Evolutionary conservation across 140 eudicot species (phyloP), one percentile per base, ranked within the genome.

Genomic region (Anethum foeniculum): DNA sequence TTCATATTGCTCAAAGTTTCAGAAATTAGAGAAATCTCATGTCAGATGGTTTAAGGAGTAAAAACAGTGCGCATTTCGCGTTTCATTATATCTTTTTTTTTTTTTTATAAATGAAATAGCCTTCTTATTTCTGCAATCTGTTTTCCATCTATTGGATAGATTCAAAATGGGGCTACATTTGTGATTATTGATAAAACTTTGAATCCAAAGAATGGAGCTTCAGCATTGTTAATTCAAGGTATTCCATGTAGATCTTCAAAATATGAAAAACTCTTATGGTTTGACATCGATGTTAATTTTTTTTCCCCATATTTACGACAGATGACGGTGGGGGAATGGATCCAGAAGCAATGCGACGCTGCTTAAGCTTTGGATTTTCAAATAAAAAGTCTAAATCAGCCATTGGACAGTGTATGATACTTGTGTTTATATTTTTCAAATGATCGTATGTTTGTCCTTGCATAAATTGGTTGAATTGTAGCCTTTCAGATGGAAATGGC

Each of bases 301-400:
- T 65, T 78, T 44, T 27, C 65, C 43, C 43, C 77, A 44, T 79
- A 51, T 82, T 80, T 18, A 43, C 58, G 74, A 48, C 81, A 94
- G 98, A 94, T 85, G 90, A 92, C 84, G 98, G 98, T 10, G 89
- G 89, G 76, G 98, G 98, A 82, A 94, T 94, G 98, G 90, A 87
- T 75, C 97, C 96, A 78, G 97, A 90, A 80, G 97, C 92, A 62
- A 84, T 94, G 85, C 90, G 97, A 32, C 87, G 86, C 71, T 94
- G 97, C 77, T 68, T 94, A 88, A 94, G 98, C 85, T 94, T 94
- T 88, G 98, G 98, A 44, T 94, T 94, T 87, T 94, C 98, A 71
- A 88, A 92, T 79, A 92, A 89, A 81, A 88, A 94, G 77, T 88
- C 93, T 6, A 83, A 88, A 62, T 84, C 90, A 23, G 90, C 98